A percentile compares a stretch with the other conserved stretches of the same genome.
Evolutionary conservation across 768 basidiomycete genomes (phyloP).

Genomic region (Lepiota brunneoincarnata): DNA sequence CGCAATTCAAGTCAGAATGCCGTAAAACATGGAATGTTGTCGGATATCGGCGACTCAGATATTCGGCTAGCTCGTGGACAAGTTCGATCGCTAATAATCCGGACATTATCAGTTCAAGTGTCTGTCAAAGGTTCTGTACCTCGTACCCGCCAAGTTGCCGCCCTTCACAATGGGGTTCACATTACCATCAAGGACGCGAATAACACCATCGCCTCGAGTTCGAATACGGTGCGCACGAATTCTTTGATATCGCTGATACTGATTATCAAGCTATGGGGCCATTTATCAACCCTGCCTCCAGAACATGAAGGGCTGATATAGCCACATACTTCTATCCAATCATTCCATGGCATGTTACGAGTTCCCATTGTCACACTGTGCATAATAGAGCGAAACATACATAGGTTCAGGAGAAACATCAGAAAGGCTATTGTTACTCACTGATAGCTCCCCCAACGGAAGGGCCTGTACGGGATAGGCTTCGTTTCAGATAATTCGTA

Average conservation of each 20-base stretch:
- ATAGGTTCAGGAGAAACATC: background rate
- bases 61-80: conserved; percentile 67
- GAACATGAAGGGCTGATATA: background rate
- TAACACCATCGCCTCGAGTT: conserved; percentile 45
- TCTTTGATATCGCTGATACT: conserved; percentile 50
- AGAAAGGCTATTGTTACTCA: conserved; percentile 27
- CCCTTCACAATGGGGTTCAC: conserved; percentile 36
- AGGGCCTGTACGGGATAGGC: conserved; percentile 65
- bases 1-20: conserved; percentile 20
- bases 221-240: conserved; percentile 57
- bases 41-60: conserved; percentile 62
- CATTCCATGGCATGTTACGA: conserved; percentile 62
- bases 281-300: conserved; percentile 1
- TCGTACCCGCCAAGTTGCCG: conserved; percentile 37
- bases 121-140: background rate
- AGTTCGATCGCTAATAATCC: conserved; percentile 53
- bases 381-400: background rate
- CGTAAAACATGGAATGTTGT: conserved; percentile 50
- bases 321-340: conserved; percentile 68
- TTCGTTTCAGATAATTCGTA: conserved; percentile 40
- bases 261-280: conserved; percentile 50
- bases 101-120: background rate
- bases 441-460: conserved; percentile 63
- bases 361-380: conserved; percentile 68
- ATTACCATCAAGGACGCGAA: conserved; percentile 45